Percentiles rank a stretch among this genome's conserved stretches.
Conservation (phyloP, 2,329 filamentous ascomycete species). For the Monilinia aucupariae region DNA sequence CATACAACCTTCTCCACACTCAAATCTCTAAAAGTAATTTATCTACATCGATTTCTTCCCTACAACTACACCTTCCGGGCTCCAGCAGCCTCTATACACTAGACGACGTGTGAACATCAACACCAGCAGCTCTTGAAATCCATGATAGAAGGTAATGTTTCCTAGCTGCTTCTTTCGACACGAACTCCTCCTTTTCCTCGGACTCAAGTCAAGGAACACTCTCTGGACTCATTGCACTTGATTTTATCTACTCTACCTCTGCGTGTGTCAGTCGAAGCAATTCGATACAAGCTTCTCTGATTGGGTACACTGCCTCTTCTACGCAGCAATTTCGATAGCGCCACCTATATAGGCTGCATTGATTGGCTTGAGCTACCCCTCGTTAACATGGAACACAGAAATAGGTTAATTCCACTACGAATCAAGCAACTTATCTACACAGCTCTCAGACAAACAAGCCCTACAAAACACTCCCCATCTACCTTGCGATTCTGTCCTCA, state of each 20-base stretch:
- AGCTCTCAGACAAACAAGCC: neutral
- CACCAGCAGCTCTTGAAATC: too few relatives aligned
- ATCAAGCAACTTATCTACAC: neutral
- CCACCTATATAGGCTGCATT: too few relatives aligned
- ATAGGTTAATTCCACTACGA: too few relatives aligned
- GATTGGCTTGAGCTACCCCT: neutral
- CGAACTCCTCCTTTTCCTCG: neutral
- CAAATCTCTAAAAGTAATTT: neutral
- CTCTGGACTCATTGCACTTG: too few relatives aligned
- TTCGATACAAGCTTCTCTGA: neutral
- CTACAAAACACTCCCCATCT: neutral
- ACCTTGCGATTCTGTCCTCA: constrained; percentile 7
- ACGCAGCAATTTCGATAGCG: neutral
- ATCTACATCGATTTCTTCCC: neutral
- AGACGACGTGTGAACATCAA: neutral
- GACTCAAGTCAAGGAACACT: too few relatives aligned
- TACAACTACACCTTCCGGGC: neutral
- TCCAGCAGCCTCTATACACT: neutral
- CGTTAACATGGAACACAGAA: too few relatives aligned
- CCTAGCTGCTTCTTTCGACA: neutral
- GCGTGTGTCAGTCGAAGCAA: neutral
- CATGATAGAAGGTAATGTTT: neutral
- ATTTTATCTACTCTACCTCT: neutral
- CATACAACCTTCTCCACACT: too few relatives aligned
- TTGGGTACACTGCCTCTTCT: neutral